A percentile compares a stretch with the other conserved stretches of the same genome.
Evolutionary conservation across 164 flowering plant species (phyloP).

Genomic region (Tinospora cordifolia): DNA sequence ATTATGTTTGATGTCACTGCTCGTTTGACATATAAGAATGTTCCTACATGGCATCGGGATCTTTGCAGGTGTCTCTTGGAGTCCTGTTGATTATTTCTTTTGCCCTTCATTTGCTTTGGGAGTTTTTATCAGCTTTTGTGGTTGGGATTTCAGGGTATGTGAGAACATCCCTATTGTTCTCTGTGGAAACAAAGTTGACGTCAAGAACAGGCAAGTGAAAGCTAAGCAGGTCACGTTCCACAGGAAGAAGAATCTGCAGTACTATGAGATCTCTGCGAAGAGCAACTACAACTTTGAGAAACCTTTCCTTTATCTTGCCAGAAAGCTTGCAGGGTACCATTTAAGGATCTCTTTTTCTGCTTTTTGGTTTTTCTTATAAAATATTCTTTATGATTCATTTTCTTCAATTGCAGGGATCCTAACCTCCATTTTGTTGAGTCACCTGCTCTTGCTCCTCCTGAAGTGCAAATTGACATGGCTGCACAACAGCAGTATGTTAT

Average conservation of each 20-base stretch:
- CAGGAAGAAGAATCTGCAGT: slow-evolving; percentile 66
- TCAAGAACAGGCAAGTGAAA: slow-evolving; percentile 61
- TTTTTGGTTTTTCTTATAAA: neutral
- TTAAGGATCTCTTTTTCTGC: neutral
- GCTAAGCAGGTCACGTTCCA: slow-evolving; percentile 65
- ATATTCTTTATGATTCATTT: neutral
- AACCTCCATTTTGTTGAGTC: slow-evolving; percentile 63
- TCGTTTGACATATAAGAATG: slow-evolving; percentile 79
- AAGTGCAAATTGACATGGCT: slow-evolving; percentile 52
- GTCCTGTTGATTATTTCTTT: neutral
- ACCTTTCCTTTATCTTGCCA: slow-evolving; percentile 15
- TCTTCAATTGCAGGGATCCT: slow-evolving; percentile 31
- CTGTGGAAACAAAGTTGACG: slow-evolving; percentile 88
- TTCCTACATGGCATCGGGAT: slow-evolving; percentile 93
- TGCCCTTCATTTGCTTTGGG: neutral
- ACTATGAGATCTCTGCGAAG: slow-evolving; percentile 66
- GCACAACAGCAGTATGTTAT: slow-evolving; percentile 41
- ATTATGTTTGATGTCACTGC: slow-evolving; percentile 95
- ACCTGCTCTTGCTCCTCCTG: slow-evolving; percentile 63
- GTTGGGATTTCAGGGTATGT: slow-evolving; percentile 42
- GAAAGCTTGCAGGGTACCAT: slow-evolving; percentile 72
- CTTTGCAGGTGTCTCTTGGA: slow-evolving; percentile 54
- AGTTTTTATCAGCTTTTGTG: neutral
- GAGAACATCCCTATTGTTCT: slow-evolving; percentile 84
- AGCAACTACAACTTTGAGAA: slow-evolving; percentile 47